Evolutionary conservation across 139 green algal genomes (phyloP), one percentile per base, ranked within the genome.

Genomic region (Chlamydomonas eustigma): DNA sequence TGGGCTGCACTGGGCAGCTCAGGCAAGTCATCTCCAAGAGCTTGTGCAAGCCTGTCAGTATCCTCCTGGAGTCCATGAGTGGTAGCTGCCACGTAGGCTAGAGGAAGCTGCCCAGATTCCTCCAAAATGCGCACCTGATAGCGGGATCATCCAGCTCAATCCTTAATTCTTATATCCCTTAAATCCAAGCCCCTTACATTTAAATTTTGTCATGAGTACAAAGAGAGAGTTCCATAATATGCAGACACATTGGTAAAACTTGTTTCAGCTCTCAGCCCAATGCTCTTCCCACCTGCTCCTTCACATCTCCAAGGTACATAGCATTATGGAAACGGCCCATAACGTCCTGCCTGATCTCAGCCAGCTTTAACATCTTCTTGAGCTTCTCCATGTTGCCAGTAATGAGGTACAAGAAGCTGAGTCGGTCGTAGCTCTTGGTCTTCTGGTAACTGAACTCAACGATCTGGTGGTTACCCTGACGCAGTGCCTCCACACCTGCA

Each of bases 331-430:
- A 98, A 72, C 90, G 85, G n/a, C 90, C 90, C 91, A 97, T 97
- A 22, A 96, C 83, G 74, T 99, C 96, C 34, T 83, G 80, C 6
- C 94, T 89, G 90, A 98, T 97, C 84, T 98, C 95, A 1, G 92
- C 89, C 51, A 99, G 97, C 90, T 99, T 99, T 6, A 97, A 80
- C 96, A 99, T 99, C 89, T 87, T 86, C 64, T 78, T 74, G 51
- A 86, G 77, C 77, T 83, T 86, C 39, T 98, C 94, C 34, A 93
- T 78, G 80, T 95, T 93, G 71, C 96, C 95, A 3, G 94, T 98
- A 85, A 98, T 96, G 77, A 98, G 93, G 86, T 99, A 99, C 77
- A 99, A 87, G 90, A 99, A 99, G 8, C 88, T 92, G n/a, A 99
- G 92, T 67, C 94, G 92, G 78, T 99, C 96, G 76, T 93, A 98